Percentiles rank a stretch among this genome's conserved stretches.
Evolutionary conservation across 257 asterid species (phyloP).

Genomic region (Fraxinus anomala): DNA sequence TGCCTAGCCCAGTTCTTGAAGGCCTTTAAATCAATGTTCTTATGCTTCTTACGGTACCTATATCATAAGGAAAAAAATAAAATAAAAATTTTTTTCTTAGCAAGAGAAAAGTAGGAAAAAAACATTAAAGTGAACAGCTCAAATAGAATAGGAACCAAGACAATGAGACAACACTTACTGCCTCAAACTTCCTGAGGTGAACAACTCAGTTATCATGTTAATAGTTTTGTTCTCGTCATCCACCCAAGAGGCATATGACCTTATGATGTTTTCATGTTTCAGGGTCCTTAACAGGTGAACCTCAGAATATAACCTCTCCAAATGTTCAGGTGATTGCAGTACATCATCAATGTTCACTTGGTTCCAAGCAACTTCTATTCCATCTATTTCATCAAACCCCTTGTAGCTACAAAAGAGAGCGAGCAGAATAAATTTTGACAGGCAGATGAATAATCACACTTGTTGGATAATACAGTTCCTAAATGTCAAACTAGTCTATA

Average conservation of each 20-base stretch:
- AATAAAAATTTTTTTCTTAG: background rate
- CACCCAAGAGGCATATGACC: constrained; percentile 65
- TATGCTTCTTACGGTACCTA: constrained; percentile 69
- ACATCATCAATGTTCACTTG: constrained; percentile 60
- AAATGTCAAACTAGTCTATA: background rate
- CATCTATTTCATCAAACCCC: constrained; percentile 70
- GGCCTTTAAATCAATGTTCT: constrained; percentile 57
- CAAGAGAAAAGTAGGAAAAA: background rate
- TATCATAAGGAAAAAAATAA: constrained; percentile 3
- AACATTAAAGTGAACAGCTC: background rate
- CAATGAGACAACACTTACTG: constrained; percentile 47
- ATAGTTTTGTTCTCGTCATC: constrained; percentile 64
- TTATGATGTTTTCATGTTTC: constrained; percentile 64
- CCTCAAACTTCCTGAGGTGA: constrained; percentile 75
- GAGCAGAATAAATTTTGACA: constrained; percentile 16
- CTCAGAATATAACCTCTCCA: constrained; percentile 65
- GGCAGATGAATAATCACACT: background rate
- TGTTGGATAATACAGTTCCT: background rate
- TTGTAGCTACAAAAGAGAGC: constrained; percentile 45
- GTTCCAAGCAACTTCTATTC: constrained; percentile 81
- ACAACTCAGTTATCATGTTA: constrained; percentile 74
- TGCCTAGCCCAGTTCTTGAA: constrained; percentile 79
- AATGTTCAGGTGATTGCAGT: constrained; percentile 51
- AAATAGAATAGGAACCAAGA: constrained; percentile 27
- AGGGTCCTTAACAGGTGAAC: constrained; percentile 58